These are phyloP conservation scores for Colletotrichum sp. DNA, from an alignment of 2,329 filamentous ascomycete species.

Conservation along the genomic window DNA sequence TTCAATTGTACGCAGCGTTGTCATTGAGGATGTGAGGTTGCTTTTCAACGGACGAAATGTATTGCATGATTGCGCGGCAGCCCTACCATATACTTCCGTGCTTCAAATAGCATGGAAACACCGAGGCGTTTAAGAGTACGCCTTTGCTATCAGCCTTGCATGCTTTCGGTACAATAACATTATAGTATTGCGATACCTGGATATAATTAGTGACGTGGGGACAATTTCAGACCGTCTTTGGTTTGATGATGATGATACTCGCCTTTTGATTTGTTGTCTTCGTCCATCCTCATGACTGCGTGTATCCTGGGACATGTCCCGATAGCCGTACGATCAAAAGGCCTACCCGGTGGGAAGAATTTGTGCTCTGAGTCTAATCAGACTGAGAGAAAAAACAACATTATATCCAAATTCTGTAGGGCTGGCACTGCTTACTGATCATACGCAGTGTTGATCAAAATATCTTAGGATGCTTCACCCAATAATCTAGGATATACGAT, in stretches of 20 bases:
- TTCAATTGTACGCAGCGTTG: rapidly evolving
- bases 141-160: background rate
- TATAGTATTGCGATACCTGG: background rate
- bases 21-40: rapidly evolving
- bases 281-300: rapidly evolving
- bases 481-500: background rate
- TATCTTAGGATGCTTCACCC: rapidly evolving
- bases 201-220: background rate
- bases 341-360: rapidly evolving
- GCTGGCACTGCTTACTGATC: background rate
- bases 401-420: rapidly evolving
- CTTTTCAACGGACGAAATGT: background rate
- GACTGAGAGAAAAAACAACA: rapidly evolving
- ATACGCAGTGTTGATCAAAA: background rate
- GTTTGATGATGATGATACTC: rapidly evolving
- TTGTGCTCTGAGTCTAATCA: rapidly evolving
- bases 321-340: background rate
- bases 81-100: rapidly evolving
- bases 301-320: rapidly evolving
- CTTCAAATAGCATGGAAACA: rapidly evolving
- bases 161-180: background rate
- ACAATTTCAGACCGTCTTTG: rapidly evolving
- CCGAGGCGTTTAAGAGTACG: background rate
- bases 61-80: background rate
- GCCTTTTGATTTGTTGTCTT: background rate